Evolutionary conservation across 768 basidiomycete genomes (phyloP).

Genomic region (Phaffia australis): DNA sequence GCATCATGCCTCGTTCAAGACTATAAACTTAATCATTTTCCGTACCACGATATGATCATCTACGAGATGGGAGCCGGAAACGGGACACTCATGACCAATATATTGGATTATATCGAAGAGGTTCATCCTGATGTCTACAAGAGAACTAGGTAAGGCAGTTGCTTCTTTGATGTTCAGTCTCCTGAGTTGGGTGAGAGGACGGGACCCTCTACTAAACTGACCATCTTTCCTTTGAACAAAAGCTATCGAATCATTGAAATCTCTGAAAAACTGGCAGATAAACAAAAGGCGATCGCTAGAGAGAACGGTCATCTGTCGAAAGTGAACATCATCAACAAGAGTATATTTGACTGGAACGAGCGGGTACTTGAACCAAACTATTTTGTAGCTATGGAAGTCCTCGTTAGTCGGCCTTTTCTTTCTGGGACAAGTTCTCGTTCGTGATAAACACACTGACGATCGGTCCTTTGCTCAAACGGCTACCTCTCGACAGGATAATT

Average conservation of each 20-base stretch:
- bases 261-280: conserved; percentile 59
- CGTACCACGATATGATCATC: conserved; percentile 87
- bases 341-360: conserved; percentile 73
- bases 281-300: conserved; percentile 45
- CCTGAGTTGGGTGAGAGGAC: neutral
- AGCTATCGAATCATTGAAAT: conserved; percentile 92
- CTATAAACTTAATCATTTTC: conserved; percentile 88
- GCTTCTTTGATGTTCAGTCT: neutral
- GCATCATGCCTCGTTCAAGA: conserved; percentile 79
- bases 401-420: conserved; percentile 49
- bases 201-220: neutral
- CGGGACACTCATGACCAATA: conserved; percentile 80
- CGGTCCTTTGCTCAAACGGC: neutral
- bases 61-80: conserved; percentile 99
- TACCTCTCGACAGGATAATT: conserved; percentile 61
- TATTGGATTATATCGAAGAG: conserved; percentile 66
- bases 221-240: neutral
- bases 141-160: conserved; percentile 47
- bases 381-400: conserved; percentile 87
- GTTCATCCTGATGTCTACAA: conserved; percentile 81
- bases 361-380: conserved; percentile 75
- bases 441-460: neutral
- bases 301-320: conserved; percentile 49
- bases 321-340: conserved; percentile 59
- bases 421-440: neutral